phyloP scores from a whole-genome alignment of 2,329 filamentous ascomycete species.

The Berkeleyomyces basicola region DNA sequence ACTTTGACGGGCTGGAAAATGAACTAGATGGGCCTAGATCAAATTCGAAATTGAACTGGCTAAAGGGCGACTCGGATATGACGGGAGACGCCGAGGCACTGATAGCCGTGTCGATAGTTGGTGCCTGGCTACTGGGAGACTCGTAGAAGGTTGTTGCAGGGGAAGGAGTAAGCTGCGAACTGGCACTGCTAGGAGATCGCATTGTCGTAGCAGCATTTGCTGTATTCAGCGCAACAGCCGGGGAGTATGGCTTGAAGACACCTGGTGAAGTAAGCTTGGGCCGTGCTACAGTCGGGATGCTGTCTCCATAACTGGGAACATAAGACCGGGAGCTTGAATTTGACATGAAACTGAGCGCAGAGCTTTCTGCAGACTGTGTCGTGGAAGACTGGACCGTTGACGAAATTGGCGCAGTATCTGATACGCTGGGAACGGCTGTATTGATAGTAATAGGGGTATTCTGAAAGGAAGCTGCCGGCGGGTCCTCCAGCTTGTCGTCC shows the following conservation, averaged over 20 bases:
- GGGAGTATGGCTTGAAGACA: slow-evolving; percentile 12
- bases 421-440: neutral
- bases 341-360: neutral
- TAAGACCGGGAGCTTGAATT: slow-evolving; percentile 2
- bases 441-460: slow-evolving; percentile 4
- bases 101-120: neutral
- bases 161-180: neutral
- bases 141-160: neutral
- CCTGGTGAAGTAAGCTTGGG: neutral
- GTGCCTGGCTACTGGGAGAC: neutral
- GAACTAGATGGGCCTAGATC: slow-evolving; percentile 4
- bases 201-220: neutral
- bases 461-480: neutral
- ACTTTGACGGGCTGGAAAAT: neutral
- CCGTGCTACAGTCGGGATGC: neutral
- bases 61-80: slow-evolving; percentile 11
- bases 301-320: neutral
- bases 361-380: neutral
- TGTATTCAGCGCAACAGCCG: neutral
- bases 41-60: slow-evolving; percentile 13
- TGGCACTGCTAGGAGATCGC: neutral
- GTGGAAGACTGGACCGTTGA: slow-evolving; percentile 4
- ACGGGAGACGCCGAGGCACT: neutral
- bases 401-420: neutral
- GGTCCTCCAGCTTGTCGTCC: neutral